Evolutionary conservation across 225 moss, liverwort and hornwort species (phyloP).

Genomic region (Pseudoscleropodium purum): DNA sequence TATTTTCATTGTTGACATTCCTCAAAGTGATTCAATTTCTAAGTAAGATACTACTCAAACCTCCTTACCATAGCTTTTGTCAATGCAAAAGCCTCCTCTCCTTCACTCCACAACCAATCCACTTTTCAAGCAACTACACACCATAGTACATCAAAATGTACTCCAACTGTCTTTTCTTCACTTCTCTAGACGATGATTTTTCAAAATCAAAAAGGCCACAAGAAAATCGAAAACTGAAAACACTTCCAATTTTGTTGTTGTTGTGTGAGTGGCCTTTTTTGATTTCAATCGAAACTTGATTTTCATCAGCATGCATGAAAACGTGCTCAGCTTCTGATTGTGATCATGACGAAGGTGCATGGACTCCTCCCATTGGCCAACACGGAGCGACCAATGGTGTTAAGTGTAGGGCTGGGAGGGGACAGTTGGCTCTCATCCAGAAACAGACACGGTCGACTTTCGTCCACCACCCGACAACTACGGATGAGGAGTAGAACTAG

Average conservation of each 20-base stretch:
- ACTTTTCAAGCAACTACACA: background rate
- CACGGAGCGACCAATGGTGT: background rate
- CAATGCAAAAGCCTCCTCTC: background rate
- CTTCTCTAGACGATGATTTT: background rate
- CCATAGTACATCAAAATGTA: background rate
- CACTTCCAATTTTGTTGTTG: too few relatives aligned
- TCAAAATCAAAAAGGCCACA: too few relatives aligned
- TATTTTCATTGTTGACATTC: background rate
- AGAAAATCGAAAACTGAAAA: too few relatives aligned
- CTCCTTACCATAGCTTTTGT: background rate
- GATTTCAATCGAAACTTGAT: background rate
- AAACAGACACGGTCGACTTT: background rate
- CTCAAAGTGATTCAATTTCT: fast-evolving
- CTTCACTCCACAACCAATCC: background rate
- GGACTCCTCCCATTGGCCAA: background rate
- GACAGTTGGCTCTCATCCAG: background rate
- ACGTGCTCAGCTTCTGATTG: background rate
- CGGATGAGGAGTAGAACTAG: background rate
- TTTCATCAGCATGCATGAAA: background rate
- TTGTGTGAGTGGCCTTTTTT: too few relatives aligned
- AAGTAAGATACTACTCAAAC: fast-evolving
- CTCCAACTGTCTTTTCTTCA: background rate
- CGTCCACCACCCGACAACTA: background rate
- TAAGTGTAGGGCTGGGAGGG: background rate
- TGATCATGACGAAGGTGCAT: background rate